Percentiles rank a stretch among this genome's conserved stretches.
These are phyloP conservation scores for Hypoxylon rickii DNA, from an alignment of 495 filamentous ascomycete species.

Conservation along the genomic window DNA sequence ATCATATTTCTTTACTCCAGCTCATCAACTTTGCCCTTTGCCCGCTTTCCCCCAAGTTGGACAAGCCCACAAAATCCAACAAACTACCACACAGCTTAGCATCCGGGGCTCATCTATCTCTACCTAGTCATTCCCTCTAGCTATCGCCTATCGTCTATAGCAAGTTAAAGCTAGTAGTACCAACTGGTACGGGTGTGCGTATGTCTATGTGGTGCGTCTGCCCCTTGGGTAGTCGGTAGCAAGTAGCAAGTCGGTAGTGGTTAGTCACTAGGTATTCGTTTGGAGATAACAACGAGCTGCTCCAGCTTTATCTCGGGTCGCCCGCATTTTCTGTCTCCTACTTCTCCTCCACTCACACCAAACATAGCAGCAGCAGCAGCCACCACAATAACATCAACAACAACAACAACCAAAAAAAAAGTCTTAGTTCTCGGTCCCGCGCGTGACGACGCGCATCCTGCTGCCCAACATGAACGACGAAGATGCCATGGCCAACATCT, in stretches of 20 bases:
- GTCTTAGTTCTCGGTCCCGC: constrained; percentile 34
- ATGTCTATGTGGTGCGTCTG: neutral
- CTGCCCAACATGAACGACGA: constrained; percentile 69
- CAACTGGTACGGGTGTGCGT: neutral
- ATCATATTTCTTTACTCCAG: neutral
- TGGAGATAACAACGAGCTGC: constrained; percentile 10
- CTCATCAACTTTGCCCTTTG: neutral
- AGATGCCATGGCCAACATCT: constrained; percentile 82
- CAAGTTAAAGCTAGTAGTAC: neutral
- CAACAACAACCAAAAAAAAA: constrained; percentile 15
- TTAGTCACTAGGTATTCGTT: neutral
- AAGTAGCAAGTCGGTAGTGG: constrained; percentile 1
- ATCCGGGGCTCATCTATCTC: neutral
- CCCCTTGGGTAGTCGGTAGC: neutral
- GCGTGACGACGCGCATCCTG: constrained; percentile 45
- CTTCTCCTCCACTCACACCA: constrained; percentile 11
- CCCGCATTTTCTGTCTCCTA: constrained; percentile 20
- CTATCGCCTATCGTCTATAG: constrained; percentile 1
- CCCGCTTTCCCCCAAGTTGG: neutral
- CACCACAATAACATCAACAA: constrained; percentile 1
- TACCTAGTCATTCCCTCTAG: constrained; percentile 8
- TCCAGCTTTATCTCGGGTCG: constrained; percentile 25
- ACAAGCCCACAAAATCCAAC: constrained; percentile 7
- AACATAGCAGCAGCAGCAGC: too few relatives aligned
- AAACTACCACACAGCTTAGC: neutral